Evolutionary conservation across 2,329 filamentous ascomycete genomes (phyloP), one percentile per base, ranked within the genome.

Genomic region (Fusarium graminum): DNA sequence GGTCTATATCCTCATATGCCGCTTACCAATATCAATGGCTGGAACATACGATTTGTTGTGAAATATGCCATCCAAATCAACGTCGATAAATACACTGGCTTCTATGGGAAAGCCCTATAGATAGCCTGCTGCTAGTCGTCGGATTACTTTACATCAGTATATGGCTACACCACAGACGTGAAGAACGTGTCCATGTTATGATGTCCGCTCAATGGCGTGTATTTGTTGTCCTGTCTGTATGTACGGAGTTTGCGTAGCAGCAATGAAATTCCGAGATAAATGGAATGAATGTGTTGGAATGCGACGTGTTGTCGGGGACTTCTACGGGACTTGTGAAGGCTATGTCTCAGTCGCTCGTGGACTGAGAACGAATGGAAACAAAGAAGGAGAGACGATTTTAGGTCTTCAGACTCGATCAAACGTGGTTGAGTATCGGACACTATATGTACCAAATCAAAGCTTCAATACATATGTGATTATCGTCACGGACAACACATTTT

Each of bases 231-330:
- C 16, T 22, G 22, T 22, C 22, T 22, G 22, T 22, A 22, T 22
- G 4, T 22, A 22, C 6, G 22, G 22, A 40, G 42, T 32, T 55
- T 67, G 36, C 68, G 42, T 63, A 59, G 22, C 32, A 25, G 25
- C n/a, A 42, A 55, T 22, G 41, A 50, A 42, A 51, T 26, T 28
- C 53, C 28, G 29, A 17, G 22, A 46, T 17, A 25, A 29, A 43
- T 43, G 65, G 64, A 64, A 65, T 68, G 54, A 6, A 50, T 51
- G 11, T 26, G 51, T 36, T 53, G 65, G 65, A 65, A 67, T 68
- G 60, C 28, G 12, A 39, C 42, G 39, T 61, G 43, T 60, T 65
- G 30, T 43, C 29, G 17, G 46, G 40, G 40, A 28, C 22, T 26
- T 19, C 30, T n/a, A 19, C 41, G 40, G 36, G 41, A 64, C 52